phyloP scores from a whole-genome alignment of 2,329 filamentous ascomycete genomes.

The Aspergillus ochraceoroseus region DNA sequence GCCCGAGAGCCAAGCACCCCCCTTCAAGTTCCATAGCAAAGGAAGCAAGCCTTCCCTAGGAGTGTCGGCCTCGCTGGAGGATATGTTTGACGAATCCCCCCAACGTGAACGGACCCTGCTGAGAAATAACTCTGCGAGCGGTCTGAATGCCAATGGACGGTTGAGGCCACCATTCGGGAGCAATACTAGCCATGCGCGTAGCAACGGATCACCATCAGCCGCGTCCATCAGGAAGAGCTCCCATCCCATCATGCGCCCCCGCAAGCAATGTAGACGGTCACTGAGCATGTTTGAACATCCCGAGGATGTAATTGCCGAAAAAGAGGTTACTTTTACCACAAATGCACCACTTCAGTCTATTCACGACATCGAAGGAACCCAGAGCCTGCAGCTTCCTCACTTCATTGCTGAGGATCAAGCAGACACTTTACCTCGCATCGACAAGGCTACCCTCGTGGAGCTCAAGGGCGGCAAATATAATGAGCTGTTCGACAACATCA shows the following conservation, averaged over 20 bases:
- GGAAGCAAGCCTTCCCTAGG: constrained; percentile 51
- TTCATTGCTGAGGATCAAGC: constrained; percentile 73
- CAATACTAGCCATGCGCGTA: constrained; percentile 52
- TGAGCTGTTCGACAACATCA: constrained; percentile 68
- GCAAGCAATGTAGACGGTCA: constrained; percentile 85
- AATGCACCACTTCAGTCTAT: constrained; percentile 64
- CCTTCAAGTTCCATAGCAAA: constrained; percentile 68
- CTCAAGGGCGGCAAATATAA: constrained; percentile 81
- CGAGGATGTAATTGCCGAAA: constrained; percentile 77
- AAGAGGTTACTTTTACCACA: constrained; percentile 55
- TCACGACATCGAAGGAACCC: constrained; percentile 75
- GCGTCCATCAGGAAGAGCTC: constrained; percentile 66
- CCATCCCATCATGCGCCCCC: constrained; percentile 67
- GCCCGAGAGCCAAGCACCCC: constrained; percentile 61
- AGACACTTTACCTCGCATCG: constrained; percentile 84
- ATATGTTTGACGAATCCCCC: constrained; percentile 77
- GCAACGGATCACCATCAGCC: constrained; percentile 69
- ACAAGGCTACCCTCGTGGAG: constrained; percentile 73
- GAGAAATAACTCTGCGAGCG: constrained; percentile 56
- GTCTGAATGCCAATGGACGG: constrained; percentile 56
- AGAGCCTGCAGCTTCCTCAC: constrained; percentile 72
- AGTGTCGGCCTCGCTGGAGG: constrained; percentile 64
- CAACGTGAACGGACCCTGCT: constrained; percentile 62
- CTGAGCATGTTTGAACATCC: constrained; percentile 97
- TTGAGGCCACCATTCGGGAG: constrained; percentile 61